phyloP scores from a whole-genome alignment of 257 asterid genomes.

The Paraleonurus japonicus region DNA sequence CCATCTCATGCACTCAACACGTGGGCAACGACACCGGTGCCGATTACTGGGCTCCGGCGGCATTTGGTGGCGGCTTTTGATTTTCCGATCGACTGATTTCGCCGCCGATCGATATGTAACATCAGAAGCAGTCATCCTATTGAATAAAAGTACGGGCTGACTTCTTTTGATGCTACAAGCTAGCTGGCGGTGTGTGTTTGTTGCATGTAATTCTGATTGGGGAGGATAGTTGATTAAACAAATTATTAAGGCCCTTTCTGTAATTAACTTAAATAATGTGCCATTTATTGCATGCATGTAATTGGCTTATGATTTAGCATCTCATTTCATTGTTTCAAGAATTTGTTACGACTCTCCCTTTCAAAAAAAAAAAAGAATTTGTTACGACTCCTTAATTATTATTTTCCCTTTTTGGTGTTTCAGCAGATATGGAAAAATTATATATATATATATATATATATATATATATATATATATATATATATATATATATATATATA shows the following conservation, averaged over 20 bases:
- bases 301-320: conserved; percentile 14
- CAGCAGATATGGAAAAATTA: neutral
- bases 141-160: too few relatives aligned
- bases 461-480: too few relatives aligned
- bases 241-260: conserved; percentile 46
- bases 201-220: conserved; percentile 25
- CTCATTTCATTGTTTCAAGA: conserved; percentile 1
- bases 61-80: conserved; percentile 47
- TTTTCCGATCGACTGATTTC: neutral
- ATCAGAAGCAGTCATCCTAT: conserved; percentile 53
- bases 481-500: too few relatives aligned
- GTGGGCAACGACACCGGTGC: conserved; percentile 60
- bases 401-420: neutral
- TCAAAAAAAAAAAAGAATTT: too few relatives aligned
- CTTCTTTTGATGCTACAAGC: conserved; percentile 48
- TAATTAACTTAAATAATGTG: conserved; percentile 31
- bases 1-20: conserved; percentile 70
- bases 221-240: conserved; percentile 14
- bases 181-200: conserved; percentile 1
- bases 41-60: conserved; percentile 53
- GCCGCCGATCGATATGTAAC: conserved; percentile 20
- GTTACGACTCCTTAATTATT: neutral
- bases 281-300: conserved; percentile 22
- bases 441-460: too few relatives aligned
- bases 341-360: neutral